A percentile compares a stretch with the other conserved stretches of the same genome.
Conservation (phyloP, 1,139 yeast genomes). For the Yamadazyma spencermartinsiae region DNA sequence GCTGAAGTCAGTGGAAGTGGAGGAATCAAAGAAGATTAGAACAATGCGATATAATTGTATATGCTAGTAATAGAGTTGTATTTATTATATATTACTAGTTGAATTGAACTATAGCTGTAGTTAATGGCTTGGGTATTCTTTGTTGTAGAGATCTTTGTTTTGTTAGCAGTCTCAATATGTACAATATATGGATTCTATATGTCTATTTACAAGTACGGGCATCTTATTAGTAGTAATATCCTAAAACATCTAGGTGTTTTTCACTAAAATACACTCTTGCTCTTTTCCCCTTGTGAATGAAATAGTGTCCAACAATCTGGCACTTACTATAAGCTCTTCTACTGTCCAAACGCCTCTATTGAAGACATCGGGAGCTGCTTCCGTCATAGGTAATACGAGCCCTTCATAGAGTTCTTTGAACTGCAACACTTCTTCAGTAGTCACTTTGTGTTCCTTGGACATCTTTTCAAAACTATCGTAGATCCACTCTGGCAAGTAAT, state of each 20-base stretch:
- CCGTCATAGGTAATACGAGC: conserved; percentile 52
- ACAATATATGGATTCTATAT: no score
- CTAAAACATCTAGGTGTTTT: conserved; percentile 17
- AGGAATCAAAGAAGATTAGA: conserved; percentile 86
- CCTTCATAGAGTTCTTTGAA: conserved; percentile 55
- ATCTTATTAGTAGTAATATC: no score
- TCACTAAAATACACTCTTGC: conserved; percentile 59
- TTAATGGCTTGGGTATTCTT: no score
- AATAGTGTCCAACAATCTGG: conserved; percentile 56
- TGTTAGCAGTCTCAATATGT: no score
- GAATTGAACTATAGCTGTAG: no score
- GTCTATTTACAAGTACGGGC: no score
- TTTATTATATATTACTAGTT: no score
- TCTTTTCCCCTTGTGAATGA: conserved; percentile 61
- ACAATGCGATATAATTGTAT: not conserved
- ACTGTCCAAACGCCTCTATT: conserved; percentile 64
- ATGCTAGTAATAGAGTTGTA: not conserved
- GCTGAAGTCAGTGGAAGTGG: conserved; percentile 88
- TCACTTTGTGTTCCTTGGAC: conserved; percentile 27
- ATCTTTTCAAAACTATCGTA: conserved; percentile 43
- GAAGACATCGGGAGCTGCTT: conserved; percentile 63
- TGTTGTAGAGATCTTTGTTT: no score
- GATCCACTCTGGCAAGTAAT: conserved; percentile 55
- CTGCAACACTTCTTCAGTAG: conserved; percentile 53
- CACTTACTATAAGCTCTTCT: conserved; percentile 58